Evolutionary conservation across 2,329 filamentous ascomycete genomes (phyloP).

Genomic region (Malbranchea zuffiana): DNA sequence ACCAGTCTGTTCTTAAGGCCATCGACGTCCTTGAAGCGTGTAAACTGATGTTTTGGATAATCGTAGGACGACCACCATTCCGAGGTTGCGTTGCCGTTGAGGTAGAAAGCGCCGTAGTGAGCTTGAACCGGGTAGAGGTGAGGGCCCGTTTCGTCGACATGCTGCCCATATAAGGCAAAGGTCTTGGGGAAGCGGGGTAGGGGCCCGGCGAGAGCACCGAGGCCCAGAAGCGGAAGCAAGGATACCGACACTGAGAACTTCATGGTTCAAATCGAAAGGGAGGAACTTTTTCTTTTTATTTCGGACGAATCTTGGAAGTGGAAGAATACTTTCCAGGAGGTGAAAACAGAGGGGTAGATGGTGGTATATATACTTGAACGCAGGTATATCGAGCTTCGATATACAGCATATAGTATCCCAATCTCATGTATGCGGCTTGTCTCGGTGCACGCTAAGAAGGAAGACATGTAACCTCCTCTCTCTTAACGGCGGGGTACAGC

Average conservation of each 20-base stretch:
- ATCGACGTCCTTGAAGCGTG: conserved; percentile 3
- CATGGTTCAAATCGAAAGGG: too few relatives aligned
- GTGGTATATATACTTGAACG: too few relatives aligned
- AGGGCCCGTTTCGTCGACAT: not conserved
- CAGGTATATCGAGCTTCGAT: too few relatives aligned
- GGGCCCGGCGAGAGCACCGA: not conserved
- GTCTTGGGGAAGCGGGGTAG: not conserved
- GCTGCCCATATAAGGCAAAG: not conserved
- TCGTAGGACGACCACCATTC: not conserved
- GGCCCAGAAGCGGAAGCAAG: not conserved
- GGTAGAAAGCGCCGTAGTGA: not conserved
- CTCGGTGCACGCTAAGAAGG: too few relatives aligned
- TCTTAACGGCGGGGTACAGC: too few relatives aligned
- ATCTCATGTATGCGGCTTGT: too few relatives aligned
- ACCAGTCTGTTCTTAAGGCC: conserved; percentile 2
- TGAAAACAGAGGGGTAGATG: too few relatives aligned
- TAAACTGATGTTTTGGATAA: not conserved
- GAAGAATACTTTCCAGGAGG: too few relatives aligned
- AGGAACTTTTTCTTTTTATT: too few relatives aligned
- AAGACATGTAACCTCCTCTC: too few relatives aligned
- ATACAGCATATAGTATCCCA: too few relatives aligned
- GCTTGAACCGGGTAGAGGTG: not conserved
- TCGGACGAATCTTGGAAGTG: too few relatives aligned
- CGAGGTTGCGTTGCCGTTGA: not conserved
- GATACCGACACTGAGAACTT: not conserved